Base-by-base conservation (phyloP, 2,329 filamentous ascomycete species). In the Paracoccidioides lutzii region DNA sequence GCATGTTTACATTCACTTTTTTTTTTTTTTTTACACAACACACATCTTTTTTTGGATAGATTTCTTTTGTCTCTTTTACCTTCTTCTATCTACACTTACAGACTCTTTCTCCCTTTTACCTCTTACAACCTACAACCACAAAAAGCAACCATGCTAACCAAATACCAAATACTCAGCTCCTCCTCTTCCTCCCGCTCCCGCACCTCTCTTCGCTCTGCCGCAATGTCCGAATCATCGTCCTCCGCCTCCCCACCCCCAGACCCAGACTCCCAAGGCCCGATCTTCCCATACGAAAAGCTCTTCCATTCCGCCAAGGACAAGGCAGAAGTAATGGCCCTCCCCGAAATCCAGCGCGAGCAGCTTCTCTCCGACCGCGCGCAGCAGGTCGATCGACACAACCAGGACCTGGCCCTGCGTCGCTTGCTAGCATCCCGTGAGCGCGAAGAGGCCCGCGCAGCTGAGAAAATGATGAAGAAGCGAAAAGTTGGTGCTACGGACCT, bases 261-360 rank as follows among this genome's bases (percentile, higher is more conserved):
- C 55, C 22, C 22, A 22, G 73, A 73, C 43, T 22, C 22, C 22
- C 71, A 74, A 53, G 70, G 72, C 4, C 84, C 65, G 76, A 85
- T 69, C 65, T 83, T 94, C 67, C 90, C 91, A 0, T 80, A 95
- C 59, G 93, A 98, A 61, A 90, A 91, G 63, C 84, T 93, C 65
- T 93, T 88, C 69, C 80, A 81, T 63, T 87, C 82, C 61, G 77
- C 82, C 46, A 78, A 81, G 42, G 88, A 93, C 66, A 90, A 88
- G 70, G 79, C 79, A 6, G 78, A 86, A 53, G 93, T 98, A 59
- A 84, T 93, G 79, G 81, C 78, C 56, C 83, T 96, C 80, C 85
- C 90, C 35, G 90, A 97, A 73, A 84, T 97, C 53, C 84, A 95
- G 67, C 86, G 91, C 59, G 93, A 98, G 71, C 83, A 89, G 67